These are phyloP conservation scores for Backusella circina DNA, from an alignment of 192 early-diverging fungal species.

Conservation along the genomic window DNA sequence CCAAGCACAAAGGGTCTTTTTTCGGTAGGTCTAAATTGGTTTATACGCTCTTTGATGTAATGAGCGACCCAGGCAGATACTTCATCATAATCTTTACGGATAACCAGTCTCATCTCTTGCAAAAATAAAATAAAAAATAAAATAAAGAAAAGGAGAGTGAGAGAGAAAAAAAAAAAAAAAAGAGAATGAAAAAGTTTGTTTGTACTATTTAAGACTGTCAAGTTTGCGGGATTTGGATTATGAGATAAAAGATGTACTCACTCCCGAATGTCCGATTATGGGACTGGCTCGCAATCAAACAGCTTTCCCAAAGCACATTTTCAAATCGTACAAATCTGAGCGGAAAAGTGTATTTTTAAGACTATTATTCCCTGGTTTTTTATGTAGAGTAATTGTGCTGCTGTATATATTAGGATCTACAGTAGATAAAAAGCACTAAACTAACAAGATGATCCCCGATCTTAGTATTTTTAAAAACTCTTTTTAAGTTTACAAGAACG, in stretches of 20 bases:
- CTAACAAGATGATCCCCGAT: no score
- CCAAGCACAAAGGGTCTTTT: slow-evolving; percentile 81
- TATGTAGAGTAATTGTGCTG: no score
- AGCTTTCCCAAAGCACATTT: no score
- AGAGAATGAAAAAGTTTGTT: background rate
- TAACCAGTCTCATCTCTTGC: slow-evolving; percentile 5
- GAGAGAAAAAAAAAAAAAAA: background rate
- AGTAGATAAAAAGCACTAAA: no score
- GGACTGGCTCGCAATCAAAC: no score
- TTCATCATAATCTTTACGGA: slow-evolving; percentile 4
- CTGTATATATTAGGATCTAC: no score
- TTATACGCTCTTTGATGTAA: slow-evolving; percentile 79
- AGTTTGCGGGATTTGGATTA: background rate
- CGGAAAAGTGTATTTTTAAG: no score
- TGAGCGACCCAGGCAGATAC: slow-evolving; percentile 46
- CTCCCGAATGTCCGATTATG: background rate
- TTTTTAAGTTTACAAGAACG: no score
- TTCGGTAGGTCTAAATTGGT: slow-evolving; percentile 69
- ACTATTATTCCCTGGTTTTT: no score
- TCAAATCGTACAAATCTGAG: background rate
- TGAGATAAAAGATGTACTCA: background rate
- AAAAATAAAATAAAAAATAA: background rate
- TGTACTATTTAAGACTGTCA: background rate
- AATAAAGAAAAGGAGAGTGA: background rate
- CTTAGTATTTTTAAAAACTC: no score